Conservation (phyloP, 2,329 filamentous ascomycete species). For the Fusarium dlaminii region DNA sequence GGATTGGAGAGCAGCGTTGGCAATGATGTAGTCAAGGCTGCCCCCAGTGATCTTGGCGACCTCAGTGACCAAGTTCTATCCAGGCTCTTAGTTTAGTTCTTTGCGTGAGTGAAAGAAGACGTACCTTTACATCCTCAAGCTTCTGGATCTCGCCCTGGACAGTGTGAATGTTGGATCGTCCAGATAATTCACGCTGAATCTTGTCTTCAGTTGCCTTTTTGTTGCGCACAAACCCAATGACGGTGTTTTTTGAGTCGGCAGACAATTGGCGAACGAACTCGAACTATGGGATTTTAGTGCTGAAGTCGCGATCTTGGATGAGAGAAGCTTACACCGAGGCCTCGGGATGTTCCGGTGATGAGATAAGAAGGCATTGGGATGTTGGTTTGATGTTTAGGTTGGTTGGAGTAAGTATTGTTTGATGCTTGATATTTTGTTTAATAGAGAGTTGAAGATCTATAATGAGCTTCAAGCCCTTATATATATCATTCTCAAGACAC, state of each 20-base stretch:
- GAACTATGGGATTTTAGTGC: slow-evolving; percentile 17
- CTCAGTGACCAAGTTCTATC: slow-evolving; percentile 42
- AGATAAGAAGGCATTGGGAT: slow-evolving; percentile 28
- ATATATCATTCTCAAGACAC: background rate
- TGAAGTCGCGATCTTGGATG: no score
- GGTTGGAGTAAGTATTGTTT: background rate
- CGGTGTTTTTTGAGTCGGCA: slow-evolving; percentile 49
- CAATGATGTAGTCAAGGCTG: slow-evolving; percentile 61
- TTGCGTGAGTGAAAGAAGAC: no score
- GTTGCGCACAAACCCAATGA: slow-evolving; percentile 58
- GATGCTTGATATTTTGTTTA: fast-evolving
- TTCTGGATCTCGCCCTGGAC: slow-evolving; percentile 22
- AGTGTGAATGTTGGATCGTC: slow-evolving; percentile 31
- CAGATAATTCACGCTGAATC: slow-evolving; percentile 44
- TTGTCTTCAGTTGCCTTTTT: slow-evolving; percentile 52
- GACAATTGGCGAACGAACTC: slow-evolving; percentile 56
- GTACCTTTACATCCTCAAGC: slow-evolving; percentile 17
- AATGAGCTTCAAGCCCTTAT: background rate
- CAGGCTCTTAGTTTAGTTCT: no score
- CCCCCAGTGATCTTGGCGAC: slow-evolving; percentile 47
- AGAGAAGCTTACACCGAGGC: slow-evolving; percentile 36
- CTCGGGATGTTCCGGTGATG: slow-evolving; percentile 33
- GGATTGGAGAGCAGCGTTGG: slow-evolving; percentile 56
- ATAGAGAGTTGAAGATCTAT: fast-evolving
- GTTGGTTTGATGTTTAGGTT: background rate